A percentile compares a stretch with the other conserved stretches of the same genome.
Conservation (phyloP, 305 asterid genomes). For the Plantago coronopus region DNA sequence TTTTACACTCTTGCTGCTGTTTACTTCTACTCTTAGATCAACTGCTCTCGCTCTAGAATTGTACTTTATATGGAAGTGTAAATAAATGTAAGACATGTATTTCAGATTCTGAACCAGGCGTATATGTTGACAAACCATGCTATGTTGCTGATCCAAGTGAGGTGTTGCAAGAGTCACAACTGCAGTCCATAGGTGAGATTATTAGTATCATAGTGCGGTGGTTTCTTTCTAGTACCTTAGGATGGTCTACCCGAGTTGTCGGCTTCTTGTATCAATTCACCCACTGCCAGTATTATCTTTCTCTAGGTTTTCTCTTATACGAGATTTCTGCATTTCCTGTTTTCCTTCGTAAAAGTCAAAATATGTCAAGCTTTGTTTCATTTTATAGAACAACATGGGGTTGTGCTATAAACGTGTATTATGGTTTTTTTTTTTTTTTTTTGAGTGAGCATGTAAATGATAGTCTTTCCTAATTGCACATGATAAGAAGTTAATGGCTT, state of each 20-base stretch:
- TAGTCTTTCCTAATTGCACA: not conserved
- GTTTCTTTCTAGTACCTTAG: not conserved
- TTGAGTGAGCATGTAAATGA: not conserved
- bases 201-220: conserved; percentile 9
- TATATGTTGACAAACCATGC: conserved; percentile 39
- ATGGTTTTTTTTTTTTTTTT: too few species aligned
- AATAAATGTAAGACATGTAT: conserved; percentile 14
- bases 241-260: not conserved
- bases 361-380: too few species aligned
- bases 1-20: too few species aligned
- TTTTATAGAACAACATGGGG: too few species aligned
- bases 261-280: not conserved
- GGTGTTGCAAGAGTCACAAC: conserved; percentile 53
- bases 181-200: conserved; percentile 57
- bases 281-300: too few species aligned
- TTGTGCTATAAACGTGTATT: too few species aligned
- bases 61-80: not conserved
- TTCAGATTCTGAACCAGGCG: conserved; percentile 38
- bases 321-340: too few species aligned
- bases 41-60: too few species aligned
- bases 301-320: too few species aligned
- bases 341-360: too few species aligned
- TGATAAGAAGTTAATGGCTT: not conserved
- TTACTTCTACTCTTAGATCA: too few species aligned
- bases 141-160: conserved; percentile 44